Base-by-base conservation (phyloP, 352 stramenopile genomes). In the Phytopythium vexans region DNA sequence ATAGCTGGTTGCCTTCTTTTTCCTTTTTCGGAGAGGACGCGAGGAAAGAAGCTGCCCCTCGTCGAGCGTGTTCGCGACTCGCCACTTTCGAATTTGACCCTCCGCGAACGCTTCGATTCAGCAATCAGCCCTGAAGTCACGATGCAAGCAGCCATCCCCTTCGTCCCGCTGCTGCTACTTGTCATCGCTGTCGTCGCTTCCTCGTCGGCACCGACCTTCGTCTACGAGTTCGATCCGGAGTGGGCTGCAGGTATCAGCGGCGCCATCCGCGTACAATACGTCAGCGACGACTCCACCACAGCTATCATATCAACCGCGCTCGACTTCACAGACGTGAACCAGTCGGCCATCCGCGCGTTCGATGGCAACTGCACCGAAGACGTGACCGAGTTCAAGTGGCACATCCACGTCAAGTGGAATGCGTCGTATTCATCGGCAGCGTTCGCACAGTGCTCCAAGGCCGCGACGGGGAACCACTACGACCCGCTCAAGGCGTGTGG, bases 361-460 rank as follows among this genome's bases (percentile, higher is more conserved):
- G 56, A 70, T 35, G 54, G 33, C 49, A 63, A 71, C 32, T 73
- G 64, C 60, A 60, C 46, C 1, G 49, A 49, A 36, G 43, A 41
- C 16, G 54, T 68, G 10, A 58, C 47, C 14, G 31, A 41, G 27
- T 73, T 56, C 48, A 68, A 74, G 48, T 77, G 65, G 54, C 70
- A 80, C 50, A 77, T 80, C 49, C 70, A 80, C 54, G 60, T 66
- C 50, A 63, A 72, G 33, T 80, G 70, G 70, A 58, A 59, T 38
- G 63, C 53, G 15, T 53, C 49, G 32, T 48, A 58, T 40, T 42
- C 54, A 4, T 79, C 68, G 11, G 62, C 60, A 10, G 54, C 58
- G 9, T 65, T 77, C 36, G 58, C 46, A 0, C 42, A 66, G n/a
- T 84, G 73, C 54, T 57, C 54, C 14, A 58, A 62, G 16, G 42